A percentile compares a stretch with the other conserved stretches of the same genome.
Evolutionary conservation across 306 rosid genomes (phyloP).

Genomic region (Cyclanthera cordifolia): DNA sequence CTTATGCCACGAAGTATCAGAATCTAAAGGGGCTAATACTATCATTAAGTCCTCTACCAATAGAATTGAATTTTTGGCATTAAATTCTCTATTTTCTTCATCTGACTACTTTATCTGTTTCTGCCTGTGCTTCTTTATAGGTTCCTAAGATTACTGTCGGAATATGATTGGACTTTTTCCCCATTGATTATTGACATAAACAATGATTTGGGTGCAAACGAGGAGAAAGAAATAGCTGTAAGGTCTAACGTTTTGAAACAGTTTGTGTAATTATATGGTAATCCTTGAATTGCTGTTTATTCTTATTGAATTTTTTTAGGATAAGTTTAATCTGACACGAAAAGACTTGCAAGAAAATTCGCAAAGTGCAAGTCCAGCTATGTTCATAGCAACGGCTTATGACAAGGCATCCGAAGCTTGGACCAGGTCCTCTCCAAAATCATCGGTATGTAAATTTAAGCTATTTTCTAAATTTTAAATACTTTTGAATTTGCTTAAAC

Average conservation of each 20-base stretch:
- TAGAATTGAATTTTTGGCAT: not conserved
- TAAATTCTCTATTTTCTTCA: not conserved
- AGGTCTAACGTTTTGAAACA: constrained; percentile 24
- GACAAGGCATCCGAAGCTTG: constrained; percentile 81
- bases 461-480: not conserved
- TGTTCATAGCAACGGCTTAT: constrained; percentile 77
- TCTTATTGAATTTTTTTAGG: constrained; percentile 32
- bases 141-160: constrained; percentile 61
- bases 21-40: not conserved
- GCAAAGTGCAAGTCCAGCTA: constrained; percentile 33
- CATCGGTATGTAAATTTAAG: constrained; percentile 32
- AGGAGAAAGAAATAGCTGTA: constrained; percentile 63
- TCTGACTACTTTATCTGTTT: constrained; percentile 4
- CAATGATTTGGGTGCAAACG: constrained; percentile 40
- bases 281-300: not conserved
- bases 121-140: constrained; percentile 24
- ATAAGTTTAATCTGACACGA: constrained; percentile 46
- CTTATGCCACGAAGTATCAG: not conserved
- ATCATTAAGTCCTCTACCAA: not conserved
- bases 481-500: not conserved
- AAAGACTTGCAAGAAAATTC: constrained; percentile 45
- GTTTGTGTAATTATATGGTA: constrained; percentile 3
- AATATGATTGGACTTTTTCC: constrained; percentile 79
- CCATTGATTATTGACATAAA: constrained; percentile 75
- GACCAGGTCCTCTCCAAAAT: constrained; percentile 66